Evolutionary conservation across 1,139 yeast species (phyloP).

Genomic region (Candida sojae): DNA sequence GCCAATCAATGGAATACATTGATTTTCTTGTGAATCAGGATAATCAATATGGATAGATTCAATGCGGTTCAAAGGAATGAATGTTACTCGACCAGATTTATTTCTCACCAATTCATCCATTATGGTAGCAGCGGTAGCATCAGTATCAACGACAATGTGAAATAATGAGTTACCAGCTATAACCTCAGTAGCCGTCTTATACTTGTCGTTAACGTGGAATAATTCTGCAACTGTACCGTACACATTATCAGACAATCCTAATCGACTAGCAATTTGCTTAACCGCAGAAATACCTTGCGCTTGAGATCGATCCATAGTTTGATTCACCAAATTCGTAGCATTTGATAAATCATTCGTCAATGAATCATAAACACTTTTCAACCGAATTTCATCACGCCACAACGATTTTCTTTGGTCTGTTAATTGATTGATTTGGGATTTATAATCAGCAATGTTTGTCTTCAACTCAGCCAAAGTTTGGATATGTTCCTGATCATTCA

Average conservation of each 20-base stretch:
- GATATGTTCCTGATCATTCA: constrained; percentile 23
- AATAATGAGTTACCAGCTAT: constrained; percentile 86
- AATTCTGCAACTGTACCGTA: constrained; percentile 87
- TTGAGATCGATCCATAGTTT: constrained; percentile 73
- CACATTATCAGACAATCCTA: constrained; percentile 60
- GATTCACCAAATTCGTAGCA: constrained; percentile 62
- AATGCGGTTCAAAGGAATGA: constrained; percentile 85
- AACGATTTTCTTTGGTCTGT: constrained; percentile 68
- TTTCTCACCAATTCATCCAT: constrained; percentile 77
- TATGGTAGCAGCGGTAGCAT: constrained; percentile 75
- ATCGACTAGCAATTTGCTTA: constrained; percentile 53
- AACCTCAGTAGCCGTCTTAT: constrained; percentile 83
- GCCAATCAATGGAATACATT: constrained; percentile 73
- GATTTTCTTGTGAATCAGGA: constrained; percentile 55
- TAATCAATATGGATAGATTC: constrained; percentile 32
- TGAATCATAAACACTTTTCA: constrained; percentile 57
- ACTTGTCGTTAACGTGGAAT: constrained; percentile 77
- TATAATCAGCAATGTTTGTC: constrained; percentile 38
- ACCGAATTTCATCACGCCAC: constrained; percentile 80
- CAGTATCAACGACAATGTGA: constrained; percentile 87
- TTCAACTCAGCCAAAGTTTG: constrained; percentile 28
- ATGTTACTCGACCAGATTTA: constrained; percentile 82
- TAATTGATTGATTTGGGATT: constrained; percentile 41
- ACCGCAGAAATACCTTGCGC: constrained; percentile 73
- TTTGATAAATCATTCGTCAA: constrained; percentile 54